A percentile compares a stretch with the other conserved stretches of the same genome.
phyloP scores from a whole-genome alignment of 106 monocot genomes.

The Apostasia ramifera region DNA sequence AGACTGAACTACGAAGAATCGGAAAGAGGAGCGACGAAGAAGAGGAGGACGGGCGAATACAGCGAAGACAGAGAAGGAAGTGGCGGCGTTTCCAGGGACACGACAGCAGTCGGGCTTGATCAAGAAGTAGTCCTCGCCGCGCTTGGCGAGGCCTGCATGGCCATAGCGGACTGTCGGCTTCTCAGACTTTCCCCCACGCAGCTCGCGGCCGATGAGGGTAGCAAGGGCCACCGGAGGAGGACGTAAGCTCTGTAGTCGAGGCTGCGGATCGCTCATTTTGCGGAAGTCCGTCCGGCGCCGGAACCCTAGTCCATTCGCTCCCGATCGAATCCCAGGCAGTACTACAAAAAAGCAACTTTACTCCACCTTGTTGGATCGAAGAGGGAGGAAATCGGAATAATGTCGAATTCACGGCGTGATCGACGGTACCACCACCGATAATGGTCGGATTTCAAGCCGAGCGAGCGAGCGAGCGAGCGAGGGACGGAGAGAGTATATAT shows the following conservation, averaged over 20 bases:
- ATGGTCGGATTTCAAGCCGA: too few relatives aligned
- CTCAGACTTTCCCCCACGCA: conserved; percentile 54
- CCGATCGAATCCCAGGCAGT: conserved; percentile 3
- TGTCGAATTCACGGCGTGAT: too few relatives aligned
- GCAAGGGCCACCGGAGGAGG: conserved; percentile 61
- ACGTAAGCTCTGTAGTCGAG: conserved; percentile 24
- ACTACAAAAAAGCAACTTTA: too few relatives aligned
- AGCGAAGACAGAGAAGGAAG: conserved; percentile 87
- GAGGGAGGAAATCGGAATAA: too few relatives aligned
- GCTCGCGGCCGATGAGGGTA: conserved; percentile 84
- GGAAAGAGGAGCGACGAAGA: not conserved
- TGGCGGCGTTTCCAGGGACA: conserved; percentile 47
- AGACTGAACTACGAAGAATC: not conserved
- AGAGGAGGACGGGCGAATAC: conserved; percentile 24
- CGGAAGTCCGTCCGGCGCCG: not conserved
- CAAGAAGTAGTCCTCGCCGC: conserved; percentile 90
- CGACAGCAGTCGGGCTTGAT: conserved; percentile 68
- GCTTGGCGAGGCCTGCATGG: conserved; percentile 71
- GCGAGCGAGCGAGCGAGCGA: too few relatives aligned
- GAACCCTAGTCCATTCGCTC: conserved; percentile 6
- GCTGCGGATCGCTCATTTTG: conserved; percentile 26
- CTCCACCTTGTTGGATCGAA: too few relatives aligned
- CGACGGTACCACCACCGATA: too few relatives aligned
- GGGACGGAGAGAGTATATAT: too few relatives aligned
- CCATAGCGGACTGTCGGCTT: conserved; percentile 56